Conservation (phyloP, 2,329 filamentous ascomycete species). For the Exophiala sideris region DNA sequence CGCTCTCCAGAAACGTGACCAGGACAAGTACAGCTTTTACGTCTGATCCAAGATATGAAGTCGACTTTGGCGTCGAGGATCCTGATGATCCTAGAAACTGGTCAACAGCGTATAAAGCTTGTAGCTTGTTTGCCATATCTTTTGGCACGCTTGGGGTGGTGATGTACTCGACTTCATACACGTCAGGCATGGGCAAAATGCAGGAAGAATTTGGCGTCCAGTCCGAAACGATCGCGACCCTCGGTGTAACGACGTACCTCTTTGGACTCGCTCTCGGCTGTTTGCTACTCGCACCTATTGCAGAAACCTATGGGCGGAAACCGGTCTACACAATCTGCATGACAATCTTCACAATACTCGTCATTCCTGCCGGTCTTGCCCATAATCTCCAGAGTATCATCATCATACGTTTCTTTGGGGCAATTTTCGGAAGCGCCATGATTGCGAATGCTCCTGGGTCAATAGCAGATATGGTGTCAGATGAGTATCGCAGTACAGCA, state of each 20-base stretch:
- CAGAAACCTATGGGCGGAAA: slow-evolving; percentile 45
- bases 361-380: slow-evolving; percentile 69
- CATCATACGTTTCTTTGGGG: slow-evolving; percentile 70
- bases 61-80: slow-evolving; percentile 66
- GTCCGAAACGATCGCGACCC: slow-evolving; percentile 60
- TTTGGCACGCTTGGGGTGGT: slow-evolving; percentile 60
- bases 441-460: slow-evolving; percentile 80
- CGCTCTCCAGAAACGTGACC: slow-evolving; percentile 25
- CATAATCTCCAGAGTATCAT: slow-evolving; percentile 66
- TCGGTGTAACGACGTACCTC: slow-evolving; percentile 77
- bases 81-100: slow-evolving; percentile 66
- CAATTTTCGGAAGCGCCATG: slow-evolving; percentile 73
- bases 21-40: slow-evolving; percentile 46
- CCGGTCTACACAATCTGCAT: slow-evolving; percentile 66
- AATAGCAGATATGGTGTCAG: slow-evolving; percentile 76
- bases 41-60: slow-evolving; percentile 62
- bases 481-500: slow-evolving; percentile 75
- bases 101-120: slow-evolving; percentile 56
- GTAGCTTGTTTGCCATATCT: slow-evolving; percentile 55
- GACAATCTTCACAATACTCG: slow-evolving; percentile 61
- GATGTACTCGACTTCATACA: slow-evolving; percentile 75
- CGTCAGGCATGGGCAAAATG: slow-evolving; percentile 67
- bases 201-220: slow-evolving; percentile 61
- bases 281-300: slow-evolving; percentile 68
- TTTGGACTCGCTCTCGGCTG: slow-evolving; percentile 70